Evolutionary conservation across 768 basidiomycete species (phyloP).

Genomic region (Podaxis sp.): DNA sequence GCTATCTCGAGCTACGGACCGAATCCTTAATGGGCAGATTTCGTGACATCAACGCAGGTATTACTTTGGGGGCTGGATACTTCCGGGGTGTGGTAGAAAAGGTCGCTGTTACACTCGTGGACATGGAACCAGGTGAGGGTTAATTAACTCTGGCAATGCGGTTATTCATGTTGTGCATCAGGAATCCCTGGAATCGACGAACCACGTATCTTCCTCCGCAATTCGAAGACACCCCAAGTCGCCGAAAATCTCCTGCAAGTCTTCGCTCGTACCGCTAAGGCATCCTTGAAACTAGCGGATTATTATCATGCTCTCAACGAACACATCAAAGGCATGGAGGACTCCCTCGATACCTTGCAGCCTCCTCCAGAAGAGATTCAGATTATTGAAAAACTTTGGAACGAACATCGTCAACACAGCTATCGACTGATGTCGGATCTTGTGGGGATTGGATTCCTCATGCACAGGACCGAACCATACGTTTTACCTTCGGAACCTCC

Average conservation of each 20-base stretch:
- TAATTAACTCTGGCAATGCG: not conserved
- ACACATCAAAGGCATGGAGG: not conserved
- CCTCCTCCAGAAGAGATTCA: not conserved
- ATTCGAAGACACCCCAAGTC: not conserved
- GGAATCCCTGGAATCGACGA: not conserved
- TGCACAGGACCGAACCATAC: not conserved
- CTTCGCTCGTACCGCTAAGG: not conserved
- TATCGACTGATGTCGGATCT: not conserved
- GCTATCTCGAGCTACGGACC: not conserved
- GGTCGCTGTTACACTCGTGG: not conserved
- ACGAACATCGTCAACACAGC: not conserved
- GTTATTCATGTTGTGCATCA: not conserved
- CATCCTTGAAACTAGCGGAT: not conserved
- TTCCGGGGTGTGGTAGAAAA: not conserved
- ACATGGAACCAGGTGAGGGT: not conserved
- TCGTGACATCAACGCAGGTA: not conserved
- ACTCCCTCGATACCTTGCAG: not conserved
- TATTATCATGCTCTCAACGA: not conserved
- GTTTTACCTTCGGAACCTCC: not conserved
- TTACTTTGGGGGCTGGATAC: not conserved
- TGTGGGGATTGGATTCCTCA: not conserved
- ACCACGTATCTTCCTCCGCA: not conserved
- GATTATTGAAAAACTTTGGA: not conserved
- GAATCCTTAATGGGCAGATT: not conserved
- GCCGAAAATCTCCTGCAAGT: not conserved